These are phyloP conservation scores for Termitomyces heimii DNA, from an alignment of 768 basidiomycete genomes.

Conservation along the genomic window DNA sequence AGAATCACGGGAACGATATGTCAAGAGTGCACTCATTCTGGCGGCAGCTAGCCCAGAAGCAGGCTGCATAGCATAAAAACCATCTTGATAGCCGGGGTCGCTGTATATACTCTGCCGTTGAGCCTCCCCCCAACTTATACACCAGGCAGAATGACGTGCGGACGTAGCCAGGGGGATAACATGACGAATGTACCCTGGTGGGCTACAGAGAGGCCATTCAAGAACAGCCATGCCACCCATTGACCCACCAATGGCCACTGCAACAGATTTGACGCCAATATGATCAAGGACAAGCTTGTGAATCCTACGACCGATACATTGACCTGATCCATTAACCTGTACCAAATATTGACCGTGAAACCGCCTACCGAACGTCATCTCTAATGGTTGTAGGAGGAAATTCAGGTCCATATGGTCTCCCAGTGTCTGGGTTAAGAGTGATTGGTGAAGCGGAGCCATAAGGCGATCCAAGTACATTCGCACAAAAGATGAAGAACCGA, in stretches of 20 bases:
- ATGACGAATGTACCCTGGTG: constrained; percentile 67
- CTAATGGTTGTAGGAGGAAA: constrained; percentile 90
- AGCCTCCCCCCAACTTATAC: constrained; percentile 98
- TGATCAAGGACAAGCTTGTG: constrained; percentile 85
- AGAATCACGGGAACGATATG: constrained; percentile 88
- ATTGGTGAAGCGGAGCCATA: constrained; percentile 92
- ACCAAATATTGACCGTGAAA: background rate
- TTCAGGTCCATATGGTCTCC: constrained; percentile 80
- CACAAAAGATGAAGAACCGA: constrained; percentile 69
- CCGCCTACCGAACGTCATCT: constrained; percentile 80
- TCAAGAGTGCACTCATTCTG: constrained; percentile 90
- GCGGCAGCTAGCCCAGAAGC: constrained; percentile 85
- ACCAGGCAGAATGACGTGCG: constrained; percentile 96
- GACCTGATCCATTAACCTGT: no score
- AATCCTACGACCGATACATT: constrained; percentile 37
- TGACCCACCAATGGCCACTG: constrained; percentile 91
- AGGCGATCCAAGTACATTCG: constrained; percentile 67
- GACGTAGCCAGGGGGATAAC: constrained; percentile 93
- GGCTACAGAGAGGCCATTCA: constrained; percentile 89
- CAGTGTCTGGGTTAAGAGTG: constrained; percentile 76
- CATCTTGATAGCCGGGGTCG: constrained; percentile 83
- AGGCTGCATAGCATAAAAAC: constrained; percentile 78
- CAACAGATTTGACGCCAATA: constrained; percentile 74
- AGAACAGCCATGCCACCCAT: constrained; percentile 99
- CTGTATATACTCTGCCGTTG: constrained; percentile 96